Percentiles rank a stretch among this genome's conserved stretches.
Evolutionary conservation across 768 basidiomycete genomes (phyloP).

Genomic region (Auriscalpium orientale): DNA sequence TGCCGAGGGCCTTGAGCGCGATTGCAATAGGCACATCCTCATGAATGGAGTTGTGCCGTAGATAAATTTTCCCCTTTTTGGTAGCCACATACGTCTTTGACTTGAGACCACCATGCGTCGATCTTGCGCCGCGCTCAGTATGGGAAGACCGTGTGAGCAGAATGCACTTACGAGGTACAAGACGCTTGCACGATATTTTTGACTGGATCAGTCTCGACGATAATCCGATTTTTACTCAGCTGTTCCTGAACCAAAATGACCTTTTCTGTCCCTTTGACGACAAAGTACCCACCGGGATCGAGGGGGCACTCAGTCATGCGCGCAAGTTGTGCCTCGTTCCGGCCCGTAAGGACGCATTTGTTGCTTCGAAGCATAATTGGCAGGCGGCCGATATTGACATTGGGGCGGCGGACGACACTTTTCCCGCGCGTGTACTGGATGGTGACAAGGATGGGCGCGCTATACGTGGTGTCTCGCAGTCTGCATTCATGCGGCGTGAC

Average conservation of each 20-base stretch:
- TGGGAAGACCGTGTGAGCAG: conserved; percentile 5
- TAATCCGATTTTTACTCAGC: conserved; percentile 97
- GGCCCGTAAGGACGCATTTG: conserved; percentile 84
- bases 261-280: conserved; percentile 98
- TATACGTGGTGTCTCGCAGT: conserved; percentile 90
- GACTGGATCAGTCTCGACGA: conserved; percentile 87
- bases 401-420: conserved; percentile 73
- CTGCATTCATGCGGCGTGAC: conserved; percentile 98
- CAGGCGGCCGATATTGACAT: conserved; percentile 82
- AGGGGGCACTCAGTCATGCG: conserved; percentile 94
- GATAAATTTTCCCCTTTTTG: conserved; percentile 90
- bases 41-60: conserved; percentile 94
- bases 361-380: conserved; percentile 97
- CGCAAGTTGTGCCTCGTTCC: conserved; percentile 76
- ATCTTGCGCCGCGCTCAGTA: conserved; percentile 33
- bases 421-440: conserved; percentile 93
- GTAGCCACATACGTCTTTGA: conserved; percentile 97
- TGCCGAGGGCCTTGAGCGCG: conserved; percentile 92
- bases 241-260: conserved; percentile 99
- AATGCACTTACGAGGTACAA: conserved; percentile 78
- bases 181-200: conserved; percentile 92
- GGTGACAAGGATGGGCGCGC: conserved; percentile 87
- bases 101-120: conserved; percentile 78
- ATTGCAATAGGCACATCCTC: conserved; percentile 96
- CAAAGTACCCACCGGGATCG: conserved; percentile 99